Evolutionary conservation across 148 eudicot species (phyloP).

Genomic region (Suaeda aralocaspica): DNA sequence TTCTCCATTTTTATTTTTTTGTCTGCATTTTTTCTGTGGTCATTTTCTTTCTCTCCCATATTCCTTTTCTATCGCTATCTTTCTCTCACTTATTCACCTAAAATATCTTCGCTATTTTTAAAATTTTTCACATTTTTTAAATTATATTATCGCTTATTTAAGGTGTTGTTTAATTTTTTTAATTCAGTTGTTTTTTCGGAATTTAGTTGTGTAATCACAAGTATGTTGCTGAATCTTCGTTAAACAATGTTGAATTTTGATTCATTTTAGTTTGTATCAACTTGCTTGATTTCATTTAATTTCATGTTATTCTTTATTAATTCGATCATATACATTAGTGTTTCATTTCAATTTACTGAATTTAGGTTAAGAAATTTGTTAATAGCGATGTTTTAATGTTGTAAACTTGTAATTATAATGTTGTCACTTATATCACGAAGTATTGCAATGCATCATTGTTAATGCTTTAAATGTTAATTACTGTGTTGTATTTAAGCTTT

Average conservation of each 20-base stretch:
- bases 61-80: slow-evolving; percentile 4
- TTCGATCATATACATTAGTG: no score
- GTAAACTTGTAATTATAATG: no score
- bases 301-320: no score
- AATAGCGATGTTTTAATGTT: no score
- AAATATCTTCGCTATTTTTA: slow-evolving; percentile 22
- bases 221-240: not conserved
- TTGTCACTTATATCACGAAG: no score
- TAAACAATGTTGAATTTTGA: not conserved
- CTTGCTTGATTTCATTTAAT: not conserved
- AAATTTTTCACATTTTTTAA: not conserved
- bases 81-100: not conserved
- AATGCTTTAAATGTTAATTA: no score
- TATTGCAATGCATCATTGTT: no score
- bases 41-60: slow-evolving; percentile 8
- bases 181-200: not conserved
- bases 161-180: not conserved
- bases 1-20: no score
- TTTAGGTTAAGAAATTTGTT: no score
- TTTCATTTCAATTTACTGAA: no score
- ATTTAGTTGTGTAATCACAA: not conserved
- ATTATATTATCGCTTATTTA: not conserved
- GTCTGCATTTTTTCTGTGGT: not conserved
- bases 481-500: no score
- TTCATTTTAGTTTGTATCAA: not conserved